Conservation (phyloP, 176 grass and related monocot genomes). For the Musa beccarii region DNA sequence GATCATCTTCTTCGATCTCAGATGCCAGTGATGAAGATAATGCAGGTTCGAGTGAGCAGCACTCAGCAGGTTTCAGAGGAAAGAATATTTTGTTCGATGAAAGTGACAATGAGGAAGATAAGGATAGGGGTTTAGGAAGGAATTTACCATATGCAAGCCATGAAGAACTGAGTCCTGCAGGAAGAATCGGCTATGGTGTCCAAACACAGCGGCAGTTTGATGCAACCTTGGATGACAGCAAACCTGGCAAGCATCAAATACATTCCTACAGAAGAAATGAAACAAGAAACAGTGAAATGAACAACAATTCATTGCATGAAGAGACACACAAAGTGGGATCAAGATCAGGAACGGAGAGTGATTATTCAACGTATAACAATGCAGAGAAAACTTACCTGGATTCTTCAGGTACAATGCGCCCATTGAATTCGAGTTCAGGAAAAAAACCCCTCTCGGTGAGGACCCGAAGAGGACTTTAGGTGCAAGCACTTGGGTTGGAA, state of each 20-base stretch:
- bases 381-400: background rate
- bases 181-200: background rate
- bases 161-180: background rate
- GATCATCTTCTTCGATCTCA: constrained; percentile 7
- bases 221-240: background rate
- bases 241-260: background rate
- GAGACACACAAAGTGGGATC: background rate
- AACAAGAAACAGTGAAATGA: background rate
- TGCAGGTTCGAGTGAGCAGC: background rate
- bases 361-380: background rate
- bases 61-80: background rate
- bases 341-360: background rate
- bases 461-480: constrained; percentile 15
- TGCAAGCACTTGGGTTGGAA: background rate
- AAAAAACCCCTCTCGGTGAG: background rate
- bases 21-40: background rate
- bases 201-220: background rate
- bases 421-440: background rate
- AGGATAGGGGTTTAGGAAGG: background rate
- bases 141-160: background rate
- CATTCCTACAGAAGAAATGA: background rate
- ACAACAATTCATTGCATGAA: too few species aligned
- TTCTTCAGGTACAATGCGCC: too few species aligned
- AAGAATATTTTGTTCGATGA: constrained; percentile 6
- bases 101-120: background rate